Percentiles rank a stretch among this genome's conserved stretches.
Evolutionary conservation across 306 rosid genomes (phyloP).

Genomic region (Clitoria ternatea): DNA sequence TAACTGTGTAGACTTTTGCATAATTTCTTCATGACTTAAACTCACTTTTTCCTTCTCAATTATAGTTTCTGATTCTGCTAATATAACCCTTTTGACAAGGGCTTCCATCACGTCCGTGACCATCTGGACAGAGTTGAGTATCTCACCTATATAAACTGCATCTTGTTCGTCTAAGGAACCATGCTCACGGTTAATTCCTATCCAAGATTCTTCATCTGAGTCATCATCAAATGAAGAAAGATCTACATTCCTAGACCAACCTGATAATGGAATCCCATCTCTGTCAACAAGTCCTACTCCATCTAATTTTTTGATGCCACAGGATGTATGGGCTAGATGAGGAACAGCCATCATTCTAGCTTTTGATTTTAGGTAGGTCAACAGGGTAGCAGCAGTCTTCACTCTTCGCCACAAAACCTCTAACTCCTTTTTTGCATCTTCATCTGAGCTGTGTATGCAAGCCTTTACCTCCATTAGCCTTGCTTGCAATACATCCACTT

Average conservation of each 20-base stretch:
- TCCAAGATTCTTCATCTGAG: conserved; percentile 51
- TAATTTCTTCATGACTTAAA: conserved; percentile 63
- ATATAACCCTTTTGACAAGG: conserved; percentile 68
- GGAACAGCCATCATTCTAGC: conserved; percentile 79
- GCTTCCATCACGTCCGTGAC: conserved; percentile 80
- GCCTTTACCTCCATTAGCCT: conserved; percentile 62
- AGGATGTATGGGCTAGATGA: conserved; percentile 66
- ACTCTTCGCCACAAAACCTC: conserved; percentile 84
- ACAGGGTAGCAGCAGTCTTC: conserved; percentile 56
- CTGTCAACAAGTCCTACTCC: conserved; percentile 72
- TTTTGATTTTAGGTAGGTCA: conserved; percentile 80
- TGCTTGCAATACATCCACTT: conserved; percentile 61
- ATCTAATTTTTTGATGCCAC: conserved; percentile 73
- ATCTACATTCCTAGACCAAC: conserved; percentile 70
- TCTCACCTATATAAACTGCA: conserved; percentile 58
- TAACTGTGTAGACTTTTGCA: conserved; percentile 60
- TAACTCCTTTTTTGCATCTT: conserved; percentile 57
- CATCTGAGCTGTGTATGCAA: conserved; percentile 59
- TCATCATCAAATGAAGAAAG: conserved; percentile 59
- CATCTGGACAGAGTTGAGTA: conserved; percentile 72
- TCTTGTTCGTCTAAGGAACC: conserved; percentile 64
- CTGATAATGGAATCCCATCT: conserved; percentile 57
- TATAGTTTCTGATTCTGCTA: conserved; percentile 78
- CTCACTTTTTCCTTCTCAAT: conserved; percentile 67
- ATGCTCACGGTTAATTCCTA: conserved; percentile 36